phyloP scores from a whole-genome alignment of 805 yeast genomes.

The Lipomyces mesembrius region DNA sequence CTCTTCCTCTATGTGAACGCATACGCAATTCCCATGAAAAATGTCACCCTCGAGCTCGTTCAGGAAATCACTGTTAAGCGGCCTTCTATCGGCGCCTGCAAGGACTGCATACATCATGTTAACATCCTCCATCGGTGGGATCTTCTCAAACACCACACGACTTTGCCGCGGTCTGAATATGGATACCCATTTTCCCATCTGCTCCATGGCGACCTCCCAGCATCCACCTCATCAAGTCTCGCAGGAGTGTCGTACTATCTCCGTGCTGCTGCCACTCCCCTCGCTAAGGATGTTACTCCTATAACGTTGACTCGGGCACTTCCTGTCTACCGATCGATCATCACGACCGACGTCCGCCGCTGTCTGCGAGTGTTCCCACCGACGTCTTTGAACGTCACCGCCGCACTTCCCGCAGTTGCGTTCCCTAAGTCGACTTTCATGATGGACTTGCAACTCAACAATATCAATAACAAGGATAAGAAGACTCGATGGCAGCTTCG shows the following conservation, averaged over 20 bases:
- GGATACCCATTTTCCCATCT: constrained; percentile 91
- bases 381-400: constrained; percentile 84
- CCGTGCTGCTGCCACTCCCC: constrained; percentile 54
- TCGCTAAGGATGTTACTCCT: constrained; percentile 41
- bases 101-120: constrained; percentile 58
- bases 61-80: constrained; percentile 70
- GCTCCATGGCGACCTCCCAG: constrained; percentile 85
- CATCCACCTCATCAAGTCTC: constrained; percentile 61
- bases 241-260: constrained; percentile 78
- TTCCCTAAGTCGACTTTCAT: constrained; percentile 88
- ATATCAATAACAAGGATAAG: constrained; percentile 47
- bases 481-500: constrained; percentile 87
- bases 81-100: constrained; percentile 67
- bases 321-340: constrained; percentile 72
- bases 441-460: constrained; percentile 77
- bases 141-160: constrained; percentile 62
- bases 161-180: constrained; percentile 71
- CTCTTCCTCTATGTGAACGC: constrained; percentile 61
- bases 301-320: constrained; percentile 63
- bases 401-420: constrained; percentile 83
- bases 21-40: constrained; percentile 51
- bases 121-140: constrained; percentile 87
- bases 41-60: constrained; percentile 68
- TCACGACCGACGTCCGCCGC: constrained; percentile 81
- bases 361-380: constrained; percentile 95